Base-by-base conservation (phyloP, 2,329 filamentous ascomycete species). In the Botrytis tulipae region DNA sequence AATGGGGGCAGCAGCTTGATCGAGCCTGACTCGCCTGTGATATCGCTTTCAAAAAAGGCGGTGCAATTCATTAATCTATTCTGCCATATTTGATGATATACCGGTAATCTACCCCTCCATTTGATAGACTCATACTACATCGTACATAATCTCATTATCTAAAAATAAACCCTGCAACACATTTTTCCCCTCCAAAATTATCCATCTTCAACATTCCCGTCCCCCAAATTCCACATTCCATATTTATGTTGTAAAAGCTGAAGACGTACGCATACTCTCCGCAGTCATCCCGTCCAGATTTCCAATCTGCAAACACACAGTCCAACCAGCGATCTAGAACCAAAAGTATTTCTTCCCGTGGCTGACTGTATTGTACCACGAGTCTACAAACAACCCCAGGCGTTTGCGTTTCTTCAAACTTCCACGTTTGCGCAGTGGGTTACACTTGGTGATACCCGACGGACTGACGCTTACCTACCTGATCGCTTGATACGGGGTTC, bases 101-200 rank as follows among this genome's bases (percentile, higher is more conserved):
- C 37, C 37, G 1, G 2, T 40, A 4, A 37, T 51, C 65, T 57
- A 14, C 65, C 48, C 48, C 32, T 67, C 46, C 65, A 67, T 40
- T 54, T 29, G n/a, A 54, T 18, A 54, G 2, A n/a, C 9, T 48
- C 22, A 48, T 48, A 48, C 25, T 22, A 3, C 1, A 51, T 12
- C 22, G 12, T 29, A 14, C 12, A 54, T 29, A 29, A 16, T 29
- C 48, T 54, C 20, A 18, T 18, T 1, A 40, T 54, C 65, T 25
- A 54, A 54, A 67, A 67, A 67, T 54, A 67, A 67, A 29, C 65
- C 65, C 46, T 54, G 65, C 46, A n/a, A 67, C 25, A 67, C 46
- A 54, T 22, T 68, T 68, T 54, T 57, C 35, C 46, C 25, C 65
- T 68, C 35, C 22, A 35, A 29, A 51, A 44, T 54, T 35, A n/a